Evolutionary conservation across 192 early-diverging fungal genomes (phyloP).

Genomic region (Dispira simplex): DNA sequence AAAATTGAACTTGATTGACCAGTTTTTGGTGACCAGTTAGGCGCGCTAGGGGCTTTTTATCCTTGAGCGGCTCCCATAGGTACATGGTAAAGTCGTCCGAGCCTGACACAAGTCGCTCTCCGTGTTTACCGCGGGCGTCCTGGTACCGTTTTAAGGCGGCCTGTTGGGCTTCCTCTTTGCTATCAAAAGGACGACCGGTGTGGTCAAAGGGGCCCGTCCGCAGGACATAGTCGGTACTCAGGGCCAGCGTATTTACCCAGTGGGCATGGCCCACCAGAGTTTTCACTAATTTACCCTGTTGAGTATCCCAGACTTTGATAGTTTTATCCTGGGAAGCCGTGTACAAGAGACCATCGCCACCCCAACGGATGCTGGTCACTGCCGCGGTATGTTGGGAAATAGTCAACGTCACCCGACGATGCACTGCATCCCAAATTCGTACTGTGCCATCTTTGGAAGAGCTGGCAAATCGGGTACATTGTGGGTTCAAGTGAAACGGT

Average conservation of each 20-base stretch:
- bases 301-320: conserved; percentile 86
- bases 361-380: conserved; percentile 92
- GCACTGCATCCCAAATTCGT: conserved; percentile 81
- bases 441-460: conserved; percentile 91
- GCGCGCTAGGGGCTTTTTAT: conserved; percentile 66
- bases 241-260: conserved; percentile 90
- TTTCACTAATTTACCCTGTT: conserved; percentile 67
- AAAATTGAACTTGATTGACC: conserved; percentile 88
- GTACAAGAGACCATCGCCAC: conserved; percentile 88
- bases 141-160: conserved; percentile 71
- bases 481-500: conserved; percentile 69
- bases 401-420: conserved; percentile 54
- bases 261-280: conserved; percentile 86
- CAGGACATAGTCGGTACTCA: conserved; percentile 81
- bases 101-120: conserved; percentile 77
- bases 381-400: conserved; percentile 84
- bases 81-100: conserved; percentile 98
- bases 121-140: conserved; percentile 38
- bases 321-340: conserved; percentile 86
- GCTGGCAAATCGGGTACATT: conserved; percentile 67
- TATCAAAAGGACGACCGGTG: conserved; percentile 40
- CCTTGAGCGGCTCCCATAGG: conserved; percentile 74
- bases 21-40: conserved; percentile 92
- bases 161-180: conserved; percentile 48
- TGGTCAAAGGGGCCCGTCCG: conserved; percentile 88